Base-by-base conservation (phyloP, 257 asterid species). In the Lycium ferocissimum region DNA sequence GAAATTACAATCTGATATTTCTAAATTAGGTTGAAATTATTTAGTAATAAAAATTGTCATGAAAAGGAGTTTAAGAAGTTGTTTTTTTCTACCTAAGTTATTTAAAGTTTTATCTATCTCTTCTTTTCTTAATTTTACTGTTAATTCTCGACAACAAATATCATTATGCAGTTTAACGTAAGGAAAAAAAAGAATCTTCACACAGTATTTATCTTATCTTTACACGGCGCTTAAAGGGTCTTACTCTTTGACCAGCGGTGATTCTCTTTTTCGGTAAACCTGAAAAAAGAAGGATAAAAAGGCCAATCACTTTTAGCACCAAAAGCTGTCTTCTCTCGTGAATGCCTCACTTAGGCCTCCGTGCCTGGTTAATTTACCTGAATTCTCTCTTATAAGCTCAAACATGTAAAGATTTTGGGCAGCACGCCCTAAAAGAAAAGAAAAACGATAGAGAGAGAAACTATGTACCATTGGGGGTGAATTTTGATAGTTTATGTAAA, bases 231-330 rank as follows among this genome's bases (percentile, higher is more conserved):
- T 9, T 65, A 26, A 65, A 66, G 73, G 6, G 0, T 12, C 73
- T 66, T 66, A 53, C 66, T 78, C 66, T 53, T 78, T 53, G 65
- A 78, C 82, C 14, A 33, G 4, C 20, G 49, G 33, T 53, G 26
- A 53, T 53, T 78, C 82, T 54, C 22, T 53, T 53, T 33, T 35
- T 53, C 49, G 15, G 61, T 53, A 53, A 78, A 53, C 47, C 10
- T 53, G 82, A 14, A 26, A 76, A 75, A 51, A 26, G 40, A 43
- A 22, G 13, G 59, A 51, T 40, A 51, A 33, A 78, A 53, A 78
- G 82, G 82, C 33, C 49, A 33, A 26, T 33, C 9, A 53, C 82
- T 78, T 70, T 78, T 78, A 14, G 66, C n/a, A 78, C 1, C 49
- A 78, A 78, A 78, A 53, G 66, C 65, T 4, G 65, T 53, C 45